phyloP scores from a whole-genome alignment of 768 basidiomycete genomes.

The Kwoniella bestiolae region DNA sequence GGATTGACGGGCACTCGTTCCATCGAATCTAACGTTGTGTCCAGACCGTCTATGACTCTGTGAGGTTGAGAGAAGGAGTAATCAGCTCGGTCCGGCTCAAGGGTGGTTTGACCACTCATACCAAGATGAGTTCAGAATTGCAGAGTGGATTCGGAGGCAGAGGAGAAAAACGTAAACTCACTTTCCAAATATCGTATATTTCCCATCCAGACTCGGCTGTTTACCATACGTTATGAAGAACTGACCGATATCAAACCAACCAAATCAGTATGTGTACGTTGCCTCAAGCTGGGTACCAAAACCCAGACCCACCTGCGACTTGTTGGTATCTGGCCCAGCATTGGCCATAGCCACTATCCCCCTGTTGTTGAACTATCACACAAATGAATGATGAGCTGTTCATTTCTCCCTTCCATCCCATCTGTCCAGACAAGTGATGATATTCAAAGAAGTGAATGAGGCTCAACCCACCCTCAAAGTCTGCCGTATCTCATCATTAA shows the following conservation, averaged over 20 bases:
- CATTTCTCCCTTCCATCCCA: too few relatives aligned
- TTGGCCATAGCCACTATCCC: conserved; percentile 99
- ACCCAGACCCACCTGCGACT: conserved; percentile 59
- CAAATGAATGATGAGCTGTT: conserved; percentile 7
- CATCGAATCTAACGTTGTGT: conserved; percentile 90
- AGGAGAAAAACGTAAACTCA: too few relatives aligned
- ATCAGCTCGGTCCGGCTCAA: neutral
- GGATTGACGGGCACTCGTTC: conserved; percentile 86
- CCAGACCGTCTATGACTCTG: conserved; percentile 93
- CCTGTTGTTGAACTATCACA: conserved; percentile 81
- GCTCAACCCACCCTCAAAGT: conserved; percentile 75
- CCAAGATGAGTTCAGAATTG: too few relatives aligned
- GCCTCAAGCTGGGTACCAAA: neutral
- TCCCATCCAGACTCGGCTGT: conserved; percentile 90
- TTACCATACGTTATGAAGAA: conserved; percentile 77
- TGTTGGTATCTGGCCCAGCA: conserved; percentile 68
- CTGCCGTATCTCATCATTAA: conserved; percentile 87
- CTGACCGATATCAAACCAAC: conserved; percentile 46
- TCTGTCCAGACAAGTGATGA: neutral
- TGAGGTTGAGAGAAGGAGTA: neutral
- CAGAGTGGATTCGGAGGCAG: too few relatives aligned
- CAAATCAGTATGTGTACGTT: too few relatives aligned
- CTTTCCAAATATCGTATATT: conserved; percentile 88
- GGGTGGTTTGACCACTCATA: too few relatives aligned
- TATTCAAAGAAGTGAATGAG: neutral